Base-by-base conservation (phyloP, 2,329 filamentous ascomycete genomes). In the Lasiodiplodia sp. region DNA sequence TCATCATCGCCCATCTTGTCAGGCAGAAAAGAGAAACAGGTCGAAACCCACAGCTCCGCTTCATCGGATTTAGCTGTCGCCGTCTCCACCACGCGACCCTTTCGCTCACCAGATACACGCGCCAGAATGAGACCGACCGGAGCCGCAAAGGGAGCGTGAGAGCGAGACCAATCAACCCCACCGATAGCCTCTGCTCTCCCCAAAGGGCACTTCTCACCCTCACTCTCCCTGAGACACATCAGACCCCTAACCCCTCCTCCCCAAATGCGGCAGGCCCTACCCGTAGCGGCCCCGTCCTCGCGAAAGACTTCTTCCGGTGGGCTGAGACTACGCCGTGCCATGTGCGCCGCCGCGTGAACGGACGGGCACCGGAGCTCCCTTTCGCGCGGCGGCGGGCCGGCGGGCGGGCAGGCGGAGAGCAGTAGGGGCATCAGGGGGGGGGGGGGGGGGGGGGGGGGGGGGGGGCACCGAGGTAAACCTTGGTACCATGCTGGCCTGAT, bases 301-400 rank as follows among this genome's bases (percentile, higher is more conserved):
- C 44, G 25, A 63, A 63, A 51, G 58, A 63, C 40, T 63, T 63
- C 58, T 63, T 63, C 58, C 58, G 58, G 58, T 51, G 58, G 58
- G 58, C 58, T 34, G 38, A 34, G 25, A 56, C 18, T 56, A 14
- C 53, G 23, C 23, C 38, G 23, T 47, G 23, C 44, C 44, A 47
- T 47, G 44, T 47, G 44, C 28, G 28, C 28, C 25, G 25, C 25
- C 18, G 53, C 18, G 11, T 10, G 23, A 21, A 4, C 14, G 53
- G 25, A 31, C 53, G 58, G 44, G n/a, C 57, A 60, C 3, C 8
- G 57, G 14, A 34, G 18, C 18, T 21, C 44, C 44, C 44, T 21
- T 47, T 34, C 31, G 31, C 31, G 31, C 31, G 37, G 11, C 21
- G 4, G 37, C 25, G 23, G 23, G 21, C 40, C 16, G 40, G 40